Base-by-base conservation (phyloP, 768 basidiomycete species). In the Russula griseocarnosa region DNA sequence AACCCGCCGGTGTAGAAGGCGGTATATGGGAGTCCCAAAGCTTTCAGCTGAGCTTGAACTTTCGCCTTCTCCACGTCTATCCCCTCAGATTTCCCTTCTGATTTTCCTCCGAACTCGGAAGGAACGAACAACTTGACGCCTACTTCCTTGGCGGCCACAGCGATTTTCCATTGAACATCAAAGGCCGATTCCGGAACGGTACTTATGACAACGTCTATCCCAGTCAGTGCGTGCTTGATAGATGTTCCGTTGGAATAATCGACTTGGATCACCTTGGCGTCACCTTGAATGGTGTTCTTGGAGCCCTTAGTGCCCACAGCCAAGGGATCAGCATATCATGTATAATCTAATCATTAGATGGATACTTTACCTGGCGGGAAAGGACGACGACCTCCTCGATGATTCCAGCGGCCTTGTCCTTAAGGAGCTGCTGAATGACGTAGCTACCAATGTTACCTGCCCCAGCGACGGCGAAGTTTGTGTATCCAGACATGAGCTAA, bases 1-100 rank as follows among this genome's bases (percentile, higher is more conserved):
- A 22, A 47, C 11, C 11, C 30, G 0, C 69, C 69, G 9, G 69
- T 70, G 49, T 54, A 70, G 56, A 67, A 70, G 34, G 51, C 22
- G 46, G 46, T n/a, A 11, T 47, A 47, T 47, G 46, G 22, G n/a
- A 47, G 9, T 0, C 46, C 46, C 46, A 47, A 47, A 47, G 46
- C 46, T 22, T 22, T 47, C 46, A 47, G 11, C 46, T 47, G 20
- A 8, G 20, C 44, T n/a, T 44, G 44, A 20, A 44, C 20, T 0
- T 44, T 44, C 20, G 20, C 44, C 20, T 44, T 44, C 44, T 8
- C 44, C 20, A 3, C 44, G 9, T n/a, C 9, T n/a, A 20, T 10
- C 44, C 20, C 20, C 8, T 44, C 44, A 4, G 44, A 9, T 20
- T 20, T 11, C n/a, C 44, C 44, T n/a, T n/a, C 44, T 10, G 44